phyloP scores from a whole-genome alignment of 75 land plant species.

The Picea glauca region DNA sequence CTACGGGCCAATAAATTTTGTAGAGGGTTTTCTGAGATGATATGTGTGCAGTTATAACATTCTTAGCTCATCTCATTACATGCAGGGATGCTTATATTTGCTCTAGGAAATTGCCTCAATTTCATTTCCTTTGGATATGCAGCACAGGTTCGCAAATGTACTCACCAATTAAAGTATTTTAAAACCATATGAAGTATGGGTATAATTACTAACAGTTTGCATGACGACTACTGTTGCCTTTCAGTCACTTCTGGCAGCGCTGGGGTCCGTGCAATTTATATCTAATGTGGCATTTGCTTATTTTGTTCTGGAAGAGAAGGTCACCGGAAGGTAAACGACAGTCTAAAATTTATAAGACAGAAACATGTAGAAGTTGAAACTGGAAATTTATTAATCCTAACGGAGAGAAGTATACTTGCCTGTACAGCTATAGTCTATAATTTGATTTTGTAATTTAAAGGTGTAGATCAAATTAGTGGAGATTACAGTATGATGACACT shows the following conservation, averaged over 20 bases:
- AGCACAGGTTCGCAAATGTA: conserved; percentile 68
- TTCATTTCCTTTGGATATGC: conserved; percentile 69
- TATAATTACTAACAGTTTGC: neutral
- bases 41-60: too few relatives aligned
- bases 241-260: conserved; percentile 98
- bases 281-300: conserved; percentile 98
- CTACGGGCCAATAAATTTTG: too few relatives aligned
- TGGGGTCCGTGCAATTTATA: conserved; percentile 97
- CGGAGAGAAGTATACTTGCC: neutral
- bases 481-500: conserved; percentile 3
- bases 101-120: conserved; percentile 63
- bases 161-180: neutral
- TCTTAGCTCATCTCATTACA: neutral
- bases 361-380: neutral
- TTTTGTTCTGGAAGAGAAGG: conserved; percentile 81
- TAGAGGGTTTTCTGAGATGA: too few relatives aligned
- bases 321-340: conserved; percentile 72
- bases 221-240: conserved; percentile 12
- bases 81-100: conserved; percentile 81
- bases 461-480: neutral
- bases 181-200: neutral
- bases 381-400: neutral
- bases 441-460: neutral
- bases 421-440: neutral
- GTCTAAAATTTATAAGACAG: neutral